Evolutionary conservation across 2,329 filamentous ascomycete species (phyloP).

Genomic region (Aspergillus ruber): DNA sequence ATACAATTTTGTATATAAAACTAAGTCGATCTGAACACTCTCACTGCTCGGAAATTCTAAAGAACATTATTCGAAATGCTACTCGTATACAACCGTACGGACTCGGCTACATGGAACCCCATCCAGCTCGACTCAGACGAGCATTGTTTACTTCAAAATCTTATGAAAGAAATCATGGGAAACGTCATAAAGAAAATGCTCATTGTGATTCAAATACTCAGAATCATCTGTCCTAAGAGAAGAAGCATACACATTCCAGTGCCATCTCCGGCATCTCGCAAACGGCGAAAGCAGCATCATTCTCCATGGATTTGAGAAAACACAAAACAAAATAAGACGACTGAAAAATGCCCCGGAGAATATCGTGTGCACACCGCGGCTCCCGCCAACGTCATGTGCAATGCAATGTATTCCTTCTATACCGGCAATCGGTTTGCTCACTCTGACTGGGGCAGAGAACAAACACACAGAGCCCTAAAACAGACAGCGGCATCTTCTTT

Average conservation of each 20-base stretch:
- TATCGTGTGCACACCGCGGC: conserved; percentile 25
- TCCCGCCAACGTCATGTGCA: conserved; percentile 39
- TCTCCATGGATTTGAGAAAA: conserved; percentile 31
- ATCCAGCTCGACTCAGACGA: too few species aligned
- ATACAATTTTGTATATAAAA: too few species aligned
- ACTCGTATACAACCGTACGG: too few species aligned
- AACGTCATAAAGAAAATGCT: too few species aligned
- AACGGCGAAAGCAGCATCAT: conserved; percentile 28
- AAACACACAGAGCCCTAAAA: conserved; percentile 16
- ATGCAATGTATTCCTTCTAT: conserved; percentile 35
- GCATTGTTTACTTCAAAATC: too few species aligned
- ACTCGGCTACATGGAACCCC: too few species aligned
- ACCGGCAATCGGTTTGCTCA: conserved; percentile 10
- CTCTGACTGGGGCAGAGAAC: conserved; percentile 8
- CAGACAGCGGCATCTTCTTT: conserved; percentile 19
- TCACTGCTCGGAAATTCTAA: too few species aligned
- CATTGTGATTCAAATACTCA: too few species aligned
- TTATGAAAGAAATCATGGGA: too few species aligned
- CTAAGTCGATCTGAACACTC: too few species aligned
- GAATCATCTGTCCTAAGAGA: too few species aligned
- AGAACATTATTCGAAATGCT: too few species aligned
- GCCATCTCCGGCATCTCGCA: conserved; percentile 15
- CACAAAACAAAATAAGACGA: conserved; percentile 21
- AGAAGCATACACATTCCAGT: background rate
- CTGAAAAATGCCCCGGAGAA: conserved; percentile 23